Evolutionary conservation across 805 yeast species (phyloP).

Genomic region (Isabelozyma heimii): DNA sequence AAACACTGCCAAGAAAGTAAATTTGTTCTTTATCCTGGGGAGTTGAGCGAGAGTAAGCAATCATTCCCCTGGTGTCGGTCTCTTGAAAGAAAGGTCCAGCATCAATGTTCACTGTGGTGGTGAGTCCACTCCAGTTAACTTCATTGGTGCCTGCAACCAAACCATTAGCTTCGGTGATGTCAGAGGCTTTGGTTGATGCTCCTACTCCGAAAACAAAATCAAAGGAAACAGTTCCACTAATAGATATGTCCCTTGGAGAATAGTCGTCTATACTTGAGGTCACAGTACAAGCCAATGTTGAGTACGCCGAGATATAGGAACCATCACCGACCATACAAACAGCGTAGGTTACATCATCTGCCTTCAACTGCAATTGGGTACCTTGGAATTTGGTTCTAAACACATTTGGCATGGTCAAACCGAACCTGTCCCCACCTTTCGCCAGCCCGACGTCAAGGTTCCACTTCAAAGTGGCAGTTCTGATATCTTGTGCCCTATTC

Average conservation of each 20-base stretch:
- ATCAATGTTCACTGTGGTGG: constrained; percentile 5
- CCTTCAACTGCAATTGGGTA: constrained; percentile 5
- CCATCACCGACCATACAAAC: constrained; percentile 8
- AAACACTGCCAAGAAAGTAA: constrained; percentile 10
- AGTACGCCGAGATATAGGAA: constrained; percentile 2
- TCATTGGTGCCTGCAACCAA: constrained; percentile 4
- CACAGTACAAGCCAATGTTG: constrained; percentile 9
- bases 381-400: constrained; percentile 12
- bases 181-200: constrained; percentile 11
- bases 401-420: constrained; percentile 10
- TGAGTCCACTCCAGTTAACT: constrained; percentile 10
- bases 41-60: constrained; percentile 12
- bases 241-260: background rate
- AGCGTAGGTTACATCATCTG: constrained; percentile 8
- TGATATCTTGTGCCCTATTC: constrained; percentile 14
- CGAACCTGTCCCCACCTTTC: constrained; percentile 8
- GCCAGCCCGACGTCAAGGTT: constrained; percentile 2
- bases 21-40: constrained; percentile 12
- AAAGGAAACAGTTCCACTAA: constrained; percentile 9
- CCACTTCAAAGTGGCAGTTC: constrained; percentile 14
- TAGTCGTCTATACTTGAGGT: constrained; percentile 1
- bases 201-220: constrained; percentile 17
- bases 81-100: constrained; percentile 11
- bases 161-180: constrained; percentile 8
- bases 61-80: constrained; percentile 4